Conservation (phyloP, 2,329 filamentous ascomycete genomes). For the Gaeumannomyces tritici region DNA sequence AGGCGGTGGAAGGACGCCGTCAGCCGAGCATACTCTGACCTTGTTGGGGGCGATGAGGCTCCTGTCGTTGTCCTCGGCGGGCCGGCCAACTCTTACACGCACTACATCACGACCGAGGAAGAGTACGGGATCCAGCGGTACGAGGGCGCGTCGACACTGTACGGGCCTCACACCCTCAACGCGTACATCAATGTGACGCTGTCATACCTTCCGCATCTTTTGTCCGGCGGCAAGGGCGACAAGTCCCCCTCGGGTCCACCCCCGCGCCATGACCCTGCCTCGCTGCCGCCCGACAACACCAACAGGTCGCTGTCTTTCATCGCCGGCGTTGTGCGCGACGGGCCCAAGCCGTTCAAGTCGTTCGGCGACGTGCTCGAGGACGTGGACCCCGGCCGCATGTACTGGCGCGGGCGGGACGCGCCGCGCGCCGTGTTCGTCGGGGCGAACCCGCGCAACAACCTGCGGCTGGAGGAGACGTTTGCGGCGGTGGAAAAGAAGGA, state of each 20-base stretch:
- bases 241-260: slow-evolving; percentile 16
- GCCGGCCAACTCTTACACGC: slow-evolving; percentile 77
- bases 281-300: slow-evolving; percentile 66
- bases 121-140: slow-evolving; percentile 71
- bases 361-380: slow-evolving; percentile 61
- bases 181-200: slow-evolving; percentile 78
- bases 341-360: slow-evolving; percentile 48
- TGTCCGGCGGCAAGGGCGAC: slow-evolving; percentile 11
- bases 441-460: slow-evolving; percentile 83
- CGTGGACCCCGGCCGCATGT: slow-evolving; percentile 24
- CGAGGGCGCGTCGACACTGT: slow-evolving; percentile 82
- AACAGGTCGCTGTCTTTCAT: slow-evolving; percentile 71
- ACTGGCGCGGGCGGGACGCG: slow-evolving; percentile 40
- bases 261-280: slow-evolving; percentile 29
- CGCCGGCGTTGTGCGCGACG: slow-evolving; percentile 65
- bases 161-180: slow-evolving; percentile 74
- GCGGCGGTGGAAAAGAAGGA: slow-evolving; percentile 58
- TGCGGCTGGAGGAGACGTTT: slow-evolving; percentile 69
- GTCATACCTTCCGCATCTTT: slow-evolving; percentile 57
- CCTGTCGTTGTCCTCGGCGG: slow-evolving; percentile 74
- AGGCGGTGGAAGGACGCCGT: slow-evolving; percentile 75
- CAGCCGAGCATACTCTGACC: slow-evolving; percentile 33
- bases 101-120: slow-evolving; percentile 22
- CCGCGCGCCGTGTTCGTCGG: slow-evolving; percentile 67
- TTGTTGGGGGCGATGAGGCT: slow-evolving; percentile 18